Percentiles rank a stretch among this genome's conserved stretches.
These are phyloP conservation scores for Microsporum ferrugineum DNA, from an alignment of 2,329 filamentous ascomycete species.

Conservation along the genomic window DNA sequence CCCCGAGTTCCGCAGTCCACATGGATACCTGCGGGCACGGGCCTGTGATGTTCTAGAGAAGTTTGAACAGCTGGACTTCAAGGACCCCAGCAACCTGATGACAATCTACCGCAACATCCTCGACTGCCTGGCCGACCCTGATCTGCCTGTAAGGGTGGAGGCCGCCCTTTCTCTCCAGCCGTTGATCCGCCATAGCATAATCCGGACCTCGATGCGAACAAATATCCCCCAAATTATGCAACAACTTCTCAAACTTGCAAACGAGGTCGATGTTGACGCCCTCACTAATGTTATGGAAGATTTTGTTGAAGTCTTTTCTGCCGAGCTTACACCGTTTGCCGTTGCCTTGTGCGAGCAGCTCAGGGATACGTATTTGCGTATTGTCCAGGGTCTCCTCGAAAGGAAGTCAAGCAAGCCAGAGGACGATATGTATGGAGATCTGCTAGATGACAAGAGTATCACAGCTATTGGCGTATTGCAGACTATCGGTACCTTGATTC, in stretches of 20 bases:
- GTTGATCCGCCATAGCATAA: conserved; percentile 87
- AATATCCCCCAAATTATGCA: conserved; percentile 99
- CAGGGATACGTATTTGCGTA: conserved; percentile 88
- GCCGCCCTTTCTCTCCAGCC: conserved; percentile 89
- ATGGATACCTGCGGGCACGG: conserved; percentile 84
- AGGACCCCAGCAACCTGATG: conserved; percentile 88
- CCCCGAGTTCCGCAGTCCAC: conserved; percentile 85
- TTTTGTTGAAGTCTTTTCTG: conserved; percentile 97
- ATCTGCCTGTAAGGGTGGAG: conserved; percentile 84
- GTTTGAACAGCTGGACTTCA: conserved; percentile 94
- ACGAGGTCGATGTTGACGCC: conserved; percentile 95
- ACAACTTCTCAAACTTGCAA: conserved; percentile 89
- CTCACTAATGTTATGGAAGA: conserved; percentile 99
- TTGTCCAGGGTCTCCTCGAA: conserved; percentile 81
- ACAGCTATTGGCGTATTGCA: conserved; percentile 92
- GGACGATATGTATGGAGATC: conserved; percentile 73
- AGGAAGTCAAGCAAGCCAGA: conserved; percentile 67
- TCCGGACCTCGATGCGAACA: conserved; percentile 88
- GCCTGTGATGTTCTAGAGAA: conserved; percentile 97
- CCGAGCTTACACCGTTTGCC: conserved; percentile 90
- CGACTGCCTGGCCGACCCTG: conserved; percentile 91
- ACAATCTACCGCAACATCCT: conserved; percentile 94
- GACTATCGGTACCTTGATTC: conserved; percentile 92
- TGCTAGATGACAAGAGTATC: conserved; percentile 95
- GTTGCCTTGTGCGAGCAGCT: conserved; percentile 93